Evolutionary conservation across 1,284 basidiomycete species (phyloP).

Genomic region (Somion occarium): DNA sequence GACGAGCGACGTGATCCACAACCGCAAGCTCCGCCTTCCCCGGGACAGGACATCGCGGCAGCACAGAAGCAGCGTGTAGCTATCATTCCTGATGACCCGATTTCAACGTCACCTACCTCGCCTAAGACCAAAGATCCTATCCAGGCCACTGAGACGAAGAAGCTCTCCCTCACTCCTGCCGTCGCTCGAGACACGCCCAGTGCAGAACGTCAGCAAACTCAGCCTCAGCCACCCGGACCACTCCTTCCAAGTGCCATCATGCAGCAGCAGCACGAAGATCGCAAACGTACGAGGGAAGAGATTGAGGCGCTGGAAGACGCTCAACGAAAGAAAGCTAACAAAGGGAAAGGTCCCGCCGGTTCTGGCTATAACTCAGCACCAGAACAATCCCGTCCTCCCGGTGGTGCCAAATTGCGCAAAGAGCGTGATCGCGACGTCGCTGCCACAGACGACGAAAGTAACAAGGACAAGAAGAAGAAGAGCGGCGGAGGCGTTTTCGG

Average conservation of each 20-base stretch:
- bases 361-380: slow-evolving; percentile 3
- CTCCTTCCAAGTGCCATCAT: slow-evolving; percentile 43
- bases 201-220: slow-evolving; percentile 26
- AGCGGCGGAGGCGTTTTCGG: slow-evolving; percentile 65
- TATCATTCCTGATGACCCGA: slow-evolving; percentile 19
- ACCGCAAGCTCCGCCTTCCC: slow-evolving; percentile 18
- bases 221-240: slow-evolving; percentile 25
- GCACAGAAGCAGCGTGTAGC: slow-evolving; percentile 35
- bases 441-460: slow-evolving; percentile 40
- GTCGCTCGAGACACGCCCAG: slow-evolving; percentile 46
- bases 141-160: slow-evolving; percentile 60
- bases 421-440: slow-evolving; percentile 39
- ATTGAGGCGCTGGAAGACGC: slow-evolving; percentile 53
- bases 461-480: slow-evolving; percentile 57
- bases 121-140: slow-evolving; percentile 45
- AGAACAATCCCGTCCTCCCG: slow-evolving; percentile 15
- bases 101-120: slow-evolving; percentile 22
- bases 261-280: slow-evolving; percentile 51
- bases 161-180: slow-evolving; percentile 72
- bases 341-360: slow-evolving; percentile 21
- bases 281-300: slow-evolving; percentile 58
- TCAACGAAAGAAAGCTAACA: slow-evolving; percentile 46
- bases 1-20: slow-evolving; percentile 18
- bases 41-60: not conserved
- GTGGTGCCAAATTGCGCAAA: slow-evolving; percentile 60